Evolutionary conservation across 345 rosid species (phyloP).

Genomic region (Physaria fendleri): DNA sequence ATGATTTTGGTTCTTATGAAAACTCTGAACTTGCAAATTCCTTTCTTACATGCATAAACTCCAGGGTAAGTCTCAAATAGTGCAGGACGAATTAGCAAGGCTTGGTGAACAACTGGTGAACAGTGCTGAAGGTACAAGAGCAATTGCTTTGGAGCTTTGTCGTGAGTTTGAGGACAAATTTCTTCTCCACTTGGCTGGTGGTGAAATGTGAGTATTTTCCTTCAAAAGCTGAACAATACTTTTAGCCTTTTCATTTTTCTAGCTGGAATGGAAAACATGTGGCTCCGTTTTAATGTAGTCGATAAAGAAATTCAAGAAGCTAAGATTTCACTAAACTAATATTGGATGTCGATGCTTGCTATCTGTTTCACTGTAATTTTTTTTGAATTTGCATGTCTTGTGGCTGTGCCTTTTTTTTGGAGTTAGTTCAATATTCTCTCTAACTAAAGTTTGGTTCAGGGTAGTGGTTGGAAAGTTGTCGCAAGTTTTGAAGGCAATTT

Average conservation of each 20-base stretch:
- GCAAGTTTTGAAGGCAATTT: conserved; percentile 91
- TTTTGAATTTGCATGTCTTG: conserved; percentile 3
- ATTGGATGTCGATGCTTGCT: not conserved
- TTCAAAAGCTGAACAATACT: too few relatives aligned
- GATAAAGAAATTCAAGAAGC: not conserved
- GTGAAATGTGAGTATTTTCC: conserved; percentile 70
- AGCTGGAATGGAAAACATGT: not conserved
- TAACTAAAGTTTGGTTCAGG: conserved; percentile 41
- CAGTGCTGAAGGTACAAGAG: conserved; percentile 91
- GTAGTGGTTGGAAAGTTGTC: conserved; percentile 95
- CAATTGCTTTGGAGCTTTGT: conserved; percentile 88
- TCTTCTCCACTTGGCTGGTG: too few relatives aligned
- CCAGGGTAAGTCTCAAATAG: conserved; percentile 92
- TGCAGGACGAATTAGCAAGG: conserved; percentile 79
- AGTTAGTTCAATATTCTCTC: not conserved
- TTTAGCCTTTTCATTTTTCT: not conserved
- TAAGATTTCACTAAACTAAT: not conserved
- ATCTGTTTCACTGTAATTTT: not conserved
- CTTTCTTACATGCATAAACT: conserved; percentile 69
- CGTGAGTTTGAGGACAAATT: too few relatives aligned
- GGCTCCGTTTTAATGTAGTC: not conserved
- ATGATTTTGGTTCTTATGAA: conserved; percentile 7
- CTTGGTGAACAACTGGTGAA: conserved; percentile 85
- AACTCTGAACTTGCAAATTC: conserved; percentile 53
- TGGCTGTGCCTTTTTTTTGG: conserved; percentile 1